A percentile compares a stretch with the other conserved stretches of the same genome.
phyloP scores from a whole-genome alignment of 2,329 filamentous ascomycete species.

The Stagonosporopsis tanaceti region DNA sequence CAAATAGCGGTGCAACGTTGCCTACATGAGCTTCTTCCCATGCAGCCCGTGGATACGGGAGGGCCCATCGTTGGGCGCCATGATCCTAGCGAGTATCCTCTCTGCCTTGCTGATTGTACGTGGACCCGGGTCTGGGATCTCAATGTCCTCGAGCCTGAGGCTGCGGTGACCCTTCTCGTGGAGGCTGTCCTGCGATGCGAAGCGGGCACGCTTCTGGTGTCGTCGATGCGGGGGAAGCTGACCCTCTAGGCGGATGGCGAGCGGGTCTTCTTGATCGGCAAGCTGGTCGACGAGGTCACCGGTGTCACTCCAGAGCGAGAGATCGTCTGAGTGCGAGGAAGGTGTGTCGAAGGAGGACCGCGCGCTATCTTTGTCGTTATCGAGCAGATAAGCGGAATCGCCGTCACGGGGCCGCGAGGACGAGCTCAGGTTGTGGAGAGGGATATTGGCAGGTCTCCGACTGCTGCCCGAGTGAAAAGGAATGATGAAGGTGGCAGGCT shows the following conservation, averaged over 20 bases:
- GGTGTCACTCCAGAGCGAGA: conserved; percentile 90
- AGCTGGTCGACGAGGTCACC: conserved; percentile 94
- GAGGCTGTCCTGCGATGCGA: conserved; percentile 60
- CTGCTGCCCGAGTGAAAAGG: conserved; percentile 70
- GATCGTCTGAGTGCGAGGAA: conserved; percentile 71
- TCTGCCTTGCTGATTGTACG: conserved; percentile 71
- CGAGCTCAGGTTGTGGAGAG: conserved; percentile 75
- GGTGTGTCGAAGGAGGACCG: conserved; percentile 63
- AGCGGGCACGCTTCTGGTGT: conserved; percentile 73
- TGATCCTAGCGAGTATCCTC: conserved; percentile 79
- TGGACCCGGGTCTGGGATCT: conserved; percentile 74
- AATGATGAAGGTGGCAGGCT: conserved; percentile 82
- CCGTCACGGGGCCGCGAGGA: conserved; percentile 52
- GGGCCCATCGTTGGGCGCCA: conserved; percentile 76
- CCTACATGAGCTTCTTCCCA: conserved; percentile 91
- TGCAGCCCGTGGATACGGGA: conserved; percentile 89
- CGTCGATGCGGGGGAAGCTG: conserved; percentile 59
- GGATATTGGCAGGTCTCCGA: conserved; percentile 83
- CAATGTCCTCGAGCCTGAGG: conserved; percentile 75
- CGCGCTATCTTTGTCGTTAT: conserved; percentile 59
- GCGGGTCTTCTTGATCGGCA: conserved; percentile 81
- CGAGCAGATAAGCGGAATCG: conserved; percentile 51
- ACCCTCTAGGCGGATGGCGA: conserved; percentile 74
- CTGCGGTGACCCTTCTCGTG: conserved; percentile 54
- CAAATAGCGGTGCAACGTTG: not conserved